These are phyloP conservation scores for Peronospora farinosa DNA, from an alignment of 352 stramenopile genomes.

Conservation along the genomic window DNA sequence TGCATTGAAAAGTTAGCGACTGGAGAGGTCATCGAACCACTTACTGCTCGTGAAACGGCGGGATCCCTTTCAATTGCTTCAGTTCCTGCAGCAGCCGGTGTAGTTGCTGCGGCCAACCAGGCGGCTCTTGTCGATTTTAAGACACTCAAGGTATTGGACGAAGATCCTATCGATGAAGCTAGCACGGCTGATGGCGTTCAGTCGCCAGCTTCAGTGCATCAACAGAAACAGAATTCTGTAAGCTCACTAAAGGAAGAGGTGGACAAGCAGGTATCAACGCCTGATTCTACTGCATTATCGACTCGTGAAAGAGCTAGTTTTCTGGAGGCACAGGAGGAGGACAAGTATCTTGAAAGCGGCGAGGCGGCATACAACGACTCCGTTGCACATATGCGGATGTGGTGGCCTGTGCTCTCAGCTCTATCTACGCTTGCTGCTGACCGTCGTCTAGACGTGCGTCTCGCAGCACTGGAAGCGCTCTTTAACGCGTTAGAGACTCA, in stretches of 20 bases:
- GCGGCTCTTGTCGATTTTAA: slow-evolving; percentile 49
- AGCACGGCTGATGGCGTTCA: slow-evolving; percentile 6
- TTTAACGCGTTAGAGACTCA: slow-evolving; percentile 68
- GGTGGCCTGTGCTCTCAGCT: slow-evolving; percentile 95
- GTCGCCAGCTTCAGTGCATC: slow-evolving; percentile 33
- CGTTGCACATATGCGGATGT: slow-evolving; percentile 60
- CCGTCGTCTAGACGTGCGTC: slow-evolving; percentile 81
- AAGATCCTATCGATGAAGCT: slow-evolving; percentile 13
- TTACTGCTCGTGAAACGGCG: slow-evolving; percentile 19
- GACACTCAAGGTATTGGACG: slow-evolving; percentile 39
- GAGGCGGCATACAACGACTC: slow-evolving; percentile 61
- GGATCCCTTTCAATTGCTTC: slow-evolving; percentile 10
- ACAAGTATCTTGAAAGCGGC: slow-evolving; percentile 4
- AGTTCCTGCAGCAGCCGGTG: slow-evolving; percentile 10
- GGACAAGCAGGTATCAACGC: slow-evolving; percentile 15
- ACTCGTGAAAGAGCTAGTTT: slow-evolving; percentile 32
- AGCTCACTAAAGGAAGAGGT: slow-evolving; percentile 57
- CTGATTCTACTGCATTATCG: slow-evolving; percentile 16
- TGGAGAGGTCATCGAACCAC: slow-evolving; percentile 63
- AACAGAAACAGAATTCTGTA: slow-evolving; percentile 63
- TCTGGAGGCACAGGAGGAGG: slow-evolving; percentile 15
- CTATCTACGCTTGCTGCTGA: slow-evolving; percentile 92
- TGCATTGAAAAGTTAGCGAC: slow-evolving; percentile 71
- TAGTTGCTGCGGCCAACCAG: slow-evolving; percentile 27
- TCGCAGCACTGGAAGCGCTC: slow-evolving; percentile 62